Evolutionary conservation across 1,284 basidiomycete genomes (phyloP).

Genomic region (Coniferiporia sulphurascens): DNA sequence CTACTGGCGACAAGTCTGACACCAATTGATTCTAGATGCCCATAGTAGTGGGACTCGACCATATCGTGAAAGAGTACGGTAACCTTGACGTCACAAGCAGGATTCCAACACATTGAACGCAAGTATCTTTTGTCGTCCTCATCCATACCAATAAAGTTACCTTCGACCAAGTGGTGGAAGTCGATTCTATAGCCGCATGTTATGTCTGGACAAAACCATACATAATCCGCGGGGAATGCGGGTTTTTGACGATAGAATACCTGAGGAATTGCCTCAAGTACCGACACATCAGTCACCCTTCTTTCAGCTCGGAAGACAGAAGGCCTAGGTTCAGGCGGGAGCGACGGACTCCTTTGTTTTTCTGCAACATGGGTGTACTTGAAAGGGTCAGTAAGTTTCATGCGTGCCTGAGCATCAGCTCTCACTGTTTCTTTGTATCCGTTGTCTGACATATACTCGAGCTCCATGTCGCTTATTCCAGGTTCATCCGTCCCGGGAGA

Average conservation of each 20-base stretch:
- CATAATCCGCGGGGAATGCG: background rate
- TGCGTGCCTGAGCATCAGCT: background rate
- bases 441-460: background rate
- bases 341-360: background rate
- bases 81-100: background rate
- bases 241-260: background rate
- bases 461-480: background rate
- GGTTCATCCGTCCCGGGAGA: background rate
- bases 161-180: background rate
- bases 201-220: constrained; percentile 7
- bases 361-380: background rate
- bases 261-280: constrained; percentile 2
- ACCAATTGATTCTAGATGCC: constrained; percentile 6
- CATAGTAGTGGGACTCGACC: constrained; percentile 14
- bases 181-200: constrained; percentile 1
- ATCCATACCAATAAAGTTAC: constrained; percentile 3
- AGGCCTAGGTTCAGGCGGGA: background rate
- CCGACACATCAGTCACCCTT: constrained; percentile 1
- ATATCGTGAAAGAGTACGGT: constrained; percentile 14
- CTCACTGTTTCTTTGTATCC: constrained; percentile 5
- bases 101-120: constrained; percentile 3
- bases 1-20: constrained; percentile 1
- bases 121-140: background rate
- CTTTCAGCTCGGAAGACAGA: background rate
- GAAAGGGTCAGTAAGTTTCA: background rate